Evolutionary conservation across 179 eudicot genomes (phyloP), one percentile per base, ranked within the genome.

Genomic region (Corrigiola litoralis): DNA sequence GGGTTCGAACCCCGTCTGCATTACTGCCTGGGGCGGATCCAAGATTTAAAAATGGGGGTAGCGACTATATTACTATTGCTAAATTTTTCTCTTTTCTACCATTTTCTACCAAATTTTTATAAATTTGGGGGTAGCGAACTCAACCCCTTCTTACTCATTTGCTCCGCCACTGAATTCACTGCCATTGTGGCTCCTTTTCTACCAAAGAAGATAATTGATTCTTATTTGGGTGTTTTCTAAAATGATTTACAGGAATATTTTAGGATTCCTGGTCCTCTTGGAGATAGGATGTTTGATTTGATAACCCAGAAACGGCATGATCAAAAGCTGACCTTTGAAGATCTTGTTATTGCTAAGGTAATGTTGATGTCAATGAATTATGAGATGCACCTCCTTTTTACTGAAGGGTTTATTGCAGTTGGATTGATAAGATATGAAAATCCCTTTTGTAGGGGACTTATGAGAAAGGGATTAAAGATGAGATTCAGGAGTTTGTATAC

Each of bases 271-370:
- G 96, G 78, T 27, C 65, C 80, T 63, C 72, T 90, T 23, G 98
- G 92, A 14, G 95, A 87, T 66, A 77, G 98, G 38, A 71, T 92
- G 82, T 92, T 87, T 27, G 79, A 89, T 72, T 75, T 89, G 41
- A 70, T 89, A 58, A 78, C 96, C 29, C 87, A 75, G 66, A 82
- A 80, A 34, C 91, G 96, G 24, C 74, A 77, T 53, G 95, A 92
- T 78, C 58, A 82, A 38, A 87, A 72, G 68, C 83, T 92, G 27
- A 82, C 84, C 7, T 92, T 71, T 74, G 82, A 87, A 69, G 96
- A 92, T 77, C 92, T 92, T 55, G 89, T 92, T 51, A 82, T 90
- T 80, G 90, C 95, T 25, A 92, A 89, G 83, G 98, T 92, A 77
- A 79, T 70, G 37, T n/a, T 50, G 9, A 11, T 42, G 21, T 52